Conservation (phyloP, 345 rosid genomes). For the Punica granatum region DNA sequence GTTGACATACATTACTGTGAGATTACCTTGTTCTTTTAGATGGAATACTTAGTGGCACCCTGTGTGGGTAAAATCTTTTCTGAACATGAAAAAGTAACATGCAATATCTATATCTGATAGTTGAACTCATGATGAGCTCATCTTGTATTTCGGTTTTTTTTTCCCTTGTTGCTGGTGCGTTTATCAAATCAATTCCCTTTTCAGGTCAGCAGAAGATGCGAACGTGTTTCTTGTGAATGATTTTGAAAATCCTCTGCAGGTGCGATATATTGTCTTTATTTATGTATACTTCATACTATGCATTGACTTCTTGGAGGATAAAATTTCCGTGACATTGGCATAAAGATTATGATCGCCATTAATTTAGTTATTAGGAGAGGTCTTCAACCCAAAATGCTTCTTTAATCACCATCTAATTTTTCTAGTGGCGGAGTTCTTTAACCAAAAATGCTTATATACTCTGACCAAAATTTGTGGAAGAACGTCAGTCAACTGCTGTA, state of each 20-base stretch:
- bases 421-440: neutral
- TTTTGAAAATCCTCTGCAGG: constrained; percentile 88
- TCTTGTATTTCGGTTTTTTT: neutral
- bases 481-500: neutral
- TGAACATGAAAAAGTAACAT: neutral
- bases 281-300: neutral
- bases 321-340: neutral
- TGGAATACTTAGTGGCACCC: neutral
- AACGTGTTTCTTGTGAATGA: constrained; percentile 87
- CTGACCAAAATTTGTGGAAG: neutral
- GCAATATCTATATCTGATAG: neutral
- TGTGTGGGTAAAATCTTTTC: neutral
- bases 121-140: neutral
- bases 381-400: neutral
- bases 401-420: neutral
- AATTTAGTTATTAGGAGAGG: neutral
- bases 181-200: constrained; percentile 15
- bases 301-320: neutral
- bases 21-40: neutral
- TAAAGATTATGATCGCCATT: neutral
- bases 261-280: constrained; percentile 11
- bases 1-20: neutral
- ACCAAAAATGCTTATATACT: neutral
- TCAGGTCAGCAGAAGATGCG: constrained; percentile 91
- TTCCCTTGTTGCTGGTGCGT: constrained; percentile 1